These are phyloP conservation scores for Sphagnum fallax DNA, from an alignment of 228 moss, liverwort and hornwort genomes.

Conservation along the genomic window DNA sequence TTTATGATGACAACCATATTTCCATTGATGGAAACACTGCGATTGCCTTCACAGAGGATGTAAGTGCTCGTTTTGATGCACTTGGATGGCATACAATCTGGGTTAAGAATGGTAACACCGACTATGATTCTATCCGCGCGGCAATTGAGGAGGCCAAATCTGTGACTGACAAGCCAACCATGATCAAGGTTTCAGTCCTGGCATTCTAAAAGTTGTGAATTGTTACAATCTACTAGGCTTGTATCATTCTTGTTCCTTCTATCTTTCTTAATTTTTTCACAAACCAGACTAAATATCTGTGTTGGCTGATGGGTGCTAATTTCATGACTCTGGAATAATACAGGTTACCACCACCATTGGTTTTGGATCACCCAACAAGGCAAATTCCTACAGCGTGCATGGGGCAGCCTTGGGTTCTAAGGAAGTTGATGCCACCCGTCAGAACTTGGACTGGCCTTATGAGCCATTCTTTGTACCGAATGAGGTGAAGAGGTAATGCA, in stretches of 20 bases:
- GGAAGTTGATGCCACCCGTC: constrained; percentile 88
- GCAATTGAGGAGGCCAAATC: constrained; percentile 95
- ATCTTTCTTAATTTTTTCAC: neutral
- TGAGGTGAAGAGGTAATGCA: constrained; percentile 70
- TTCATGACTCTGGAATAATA: too few species aligned
- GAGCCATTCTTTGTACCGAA: constrained; percentile 85
- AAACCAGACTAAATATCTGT: neutral
- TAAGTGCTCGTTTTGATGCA: constrained; percentile 59
- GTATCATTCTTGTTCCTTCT: neutral
- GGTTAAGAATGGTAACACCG: constrained; percentile 86
- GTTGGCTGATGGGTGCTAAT: too few species aligned
- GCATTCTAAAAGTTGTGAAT: neutral
- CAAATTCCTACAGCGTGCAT: constrained; percentile 75
- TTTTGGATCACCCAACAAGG: constrained; percentile 93
- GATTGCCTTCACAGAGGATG: constrained; percentile 90
- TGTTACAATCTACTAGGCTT: neutral
- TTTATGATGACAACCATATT: constrained; percentile 95
- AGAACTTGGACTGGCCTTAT: constrained; percentile 74
- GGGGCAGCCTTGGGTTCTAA: constrained; percentile 81
- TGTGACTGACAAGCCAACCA: constrained; percentile 83
- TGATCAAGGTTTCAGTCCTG: constrained; percentile 56
- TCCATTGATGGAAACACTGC: constrained; percentile 91
- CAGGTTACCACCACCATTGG: constrained; percentile 92
- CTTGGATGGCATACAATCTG: constrained; percentile 91
- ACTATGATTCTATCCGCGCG: constrained; percentile 71